Evolutionary conservation across 1,139 yeast genomes (phyloP).

Genomic region (Kurtzmaniella quercitrusa): DNA sequence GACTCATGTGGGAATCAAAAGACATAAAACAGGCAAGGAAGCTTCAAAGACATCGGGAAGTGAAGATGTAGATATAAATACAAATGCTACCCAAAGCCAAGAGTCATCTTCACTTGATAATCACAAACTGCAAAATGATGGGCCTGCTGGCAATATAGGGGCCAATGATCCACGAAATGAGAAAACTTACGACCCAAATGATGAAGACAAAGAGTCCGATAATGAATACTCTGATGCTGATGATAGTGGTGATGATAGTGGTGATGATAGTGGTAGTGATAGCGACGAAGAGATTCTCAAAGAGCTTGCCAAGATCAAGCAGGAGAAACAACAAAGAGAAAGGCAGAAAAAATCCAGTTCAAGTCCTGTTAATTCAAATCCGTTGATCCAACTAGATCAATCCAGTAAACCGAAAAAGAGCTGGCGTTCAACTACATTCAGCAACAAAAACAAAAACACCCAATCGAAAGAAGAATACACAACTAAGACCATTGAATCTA

Average conservation of each 20-base stretch:
- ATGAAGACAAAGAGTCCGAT: constrained; percentile 4
- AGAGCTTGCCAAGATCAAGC: constrained; percentile 53
- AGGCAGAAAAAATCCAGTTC: constrained; percentile 18
- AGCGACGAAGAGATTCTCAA: constrained; percentile 8
- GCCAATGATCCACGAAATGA: no score
- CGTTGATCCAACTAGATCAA: constrained; percentile 27
- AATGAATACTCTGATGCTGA: constrained; percentile 8
- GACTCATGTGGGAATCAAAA: no score
- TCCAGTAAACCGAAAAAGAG: constrained; percentile 20
- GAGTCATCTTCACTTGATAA: no score
- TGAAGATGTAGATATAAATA: constrained; percentile 10
- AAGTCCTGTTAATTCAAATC: constrained; percentile 35
- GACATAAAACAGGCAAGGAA: constrained; percentile 16
- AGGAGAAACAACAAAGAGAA: constrained; percentile 37
- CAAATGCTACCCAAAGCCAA: no score
- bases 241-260: constrained; percentile 4
- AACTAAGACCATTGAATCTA: constrained; percentile 65
- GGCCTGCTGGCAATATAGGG: no score
- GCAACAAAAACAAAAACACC: constrained; percentile 23
- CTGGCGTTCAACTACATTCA: constrained; percentile 56
- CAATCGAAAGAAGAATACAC: constrained; percentile 27
- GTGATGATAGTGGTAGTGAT: constrained; percentile 13
- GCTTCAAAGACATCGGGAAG: constrained; percentile 10
- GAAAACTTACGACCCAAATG: no score
- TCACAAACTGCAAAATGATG: no score